Base-by-base conservation (phyloP, 2,329 filamentous ascomycete species). In the Acephala macrosclerotiorum region DNA sequence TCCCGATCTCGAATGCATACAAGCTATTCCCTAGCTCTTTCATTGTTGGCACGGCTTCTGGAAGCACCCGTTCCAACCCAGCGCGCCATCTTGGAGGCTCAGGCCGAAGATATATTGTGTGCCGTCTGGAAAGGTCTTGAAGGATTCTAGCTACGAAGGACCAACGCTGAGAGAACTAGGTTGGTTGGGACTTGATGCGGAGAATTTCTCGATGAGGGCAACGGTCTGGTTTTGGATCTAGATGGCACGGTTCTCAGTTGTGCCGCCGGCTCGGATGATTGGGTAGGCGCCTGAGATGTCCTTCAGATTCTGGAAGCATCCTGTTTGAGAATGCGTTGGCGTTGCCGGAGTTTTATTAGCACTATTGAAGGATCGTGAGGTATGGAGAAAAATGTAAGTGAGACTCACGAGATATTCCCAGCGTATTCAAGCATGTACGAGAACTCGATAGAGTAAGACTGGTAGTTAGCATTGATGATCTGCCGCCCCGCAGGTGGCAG, bases 361-460 rank as follows among this genome's bases (percentile, higher is more conserved):
- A n/a, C n/a, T n/a, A n/a, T n/a, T n/a, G n/a, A n/a, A n/a, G n/a
- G n/a, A n/a, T n/a, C n/a, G n/a, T n/a, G n/a, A n/a, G n/a, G n/a
- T n/a, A n/a, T n/a, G 12, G 18, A 42, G 4, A n/a, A 42, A 3
- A 14, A 42, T 3, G 14, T 6, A 4, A 42, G 38, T 3, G 38
- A n/a, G 26, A 35, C 64, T n/a, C 29, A 66, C 59, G 64, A 38
- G 12, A 53, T 18, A 18, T 67, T 67, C 12, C 58, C 65, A 20
- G 49, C 65, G 42, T 58, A 64, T 16, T 64, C 65, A 7, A 29
- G 20, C 58, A 67, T 67, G 25, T 64, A 67, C 16, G 61, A 67
- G 42, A 67, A 64, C 35, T 67, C 65, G 18, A 67, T 64, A 18
- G 65, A 67, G 35, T 42, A 67, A 3, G 61, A 64, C n/a, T 64